Conservation (phyloP, 1,284 basidiomycete genomes). For the Rhodotorula sp. region DNA sequence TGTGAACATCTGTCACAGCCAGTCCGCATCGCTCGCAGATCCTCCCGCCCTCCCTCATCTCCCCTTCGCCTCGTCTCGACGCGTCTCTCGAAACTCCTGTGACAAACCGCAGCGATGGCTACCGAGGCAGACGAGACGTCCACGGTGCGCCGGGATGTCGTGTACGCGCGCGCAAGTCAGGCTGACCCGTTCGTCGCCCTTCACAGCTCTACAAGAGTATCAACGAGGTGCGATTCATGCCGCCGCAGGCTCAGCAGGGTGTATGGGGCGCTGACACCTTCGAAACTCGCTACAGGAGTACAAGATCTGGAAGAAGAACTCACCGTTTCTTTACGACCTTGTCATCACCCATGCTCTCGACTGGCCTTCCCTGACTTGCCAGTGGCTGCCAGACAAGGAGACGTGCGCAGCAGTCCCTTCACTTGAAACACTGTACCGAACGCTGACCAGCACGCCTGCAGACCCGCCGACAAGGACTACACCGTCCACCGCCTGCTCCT, state of each 20-base stretch:
- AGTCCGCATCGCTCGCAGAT: not conserved
- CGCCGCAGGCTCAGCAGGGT: not conserved
- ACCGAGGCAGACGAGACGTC: conserved; percentile 36
- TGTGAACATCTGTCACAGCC: not conserved
- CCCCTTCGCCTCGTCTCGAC: not conserved
- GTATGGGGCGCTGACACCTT: not conserved
- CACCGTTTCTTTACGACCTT: conserved; percentile 84
- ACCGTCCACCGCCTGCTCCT: conserved; percentile 89
- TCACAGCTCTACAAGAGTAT: conserved; percentile 42
- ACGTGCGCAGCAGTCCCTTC: conserved; percentile 54
- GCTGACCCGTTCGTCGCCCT: not conserved
- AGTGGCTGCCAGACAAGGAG: conserved; percentile 98
- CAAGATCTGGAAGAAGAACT: conserved; percentile 67
- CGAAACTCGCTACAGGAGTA: conserved; percentile 50
- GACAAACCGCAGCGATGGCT: conserved; percentile 20
- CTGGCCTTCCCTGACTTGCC: conserved; percentile 96
- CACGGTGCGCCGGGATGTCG: conserved; percentile 12
- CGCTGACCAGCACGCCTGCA: conserved; percentile 43
- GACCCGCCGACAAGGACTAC: conserved; percentile 83
- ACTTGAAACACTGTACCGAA: not conserved
- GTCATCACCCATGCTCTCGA: conserved; percentile 97
- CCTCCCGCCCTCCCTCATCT: not conserved
- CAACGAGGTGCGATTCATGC: conserved; percentile 45
- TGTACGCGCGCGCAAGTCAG: not conserved
- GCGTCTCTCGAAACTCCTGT: not conserved